These are phyloP conservation scores for Trematosphaeria pertusa DNA, from an alignment of 2,329 filamentous ascomycete species.

Conservation along the genomic window DNA sequence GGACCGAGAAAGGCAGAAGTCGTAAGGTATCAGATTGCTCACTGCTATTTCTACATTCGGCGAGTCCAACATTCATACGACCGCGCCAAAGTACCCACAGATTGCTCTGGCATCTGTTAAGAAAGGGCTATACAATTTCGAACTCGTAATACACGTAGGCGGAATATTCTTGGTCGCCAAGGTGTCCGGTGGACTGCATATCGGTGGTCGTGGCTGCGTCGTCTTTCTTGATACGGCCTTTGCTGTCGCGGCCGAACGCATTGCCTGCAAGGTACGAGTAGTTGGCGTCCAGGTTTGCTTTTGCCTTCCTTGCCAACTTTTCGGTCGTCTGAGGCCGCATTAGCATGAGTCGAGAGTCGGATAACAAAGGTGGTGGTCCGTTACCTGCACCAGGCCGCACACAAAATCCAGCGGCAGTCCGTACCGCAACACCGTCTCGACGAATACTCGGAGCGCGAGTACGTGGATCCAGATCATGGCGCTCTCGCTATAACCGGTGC, in stretches of 20 bases:
- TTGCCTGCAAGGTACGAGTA: conserved; percentile 96
- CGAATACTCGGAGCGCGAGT: conserved; percentile 88
- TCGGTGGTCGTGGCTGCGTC: conserved; percentile 80
- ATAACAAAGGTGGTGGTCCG: not conserved
- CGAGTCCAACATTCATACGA: too few relatives aligned
- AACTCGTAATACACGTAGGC: conserved; percentile 98
- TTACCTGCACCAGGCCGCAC: conserved; percentile 80
- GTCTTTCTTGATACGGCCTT: conserved; percentile 88
- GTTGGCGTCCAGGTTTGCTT: conserved; percentile 71
- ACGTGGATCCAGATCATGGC: conserved; percentile 98
- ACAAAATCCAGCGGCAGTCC: conserved; percentile 91
- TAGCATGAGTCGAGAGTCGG: conserved; percentile 4
- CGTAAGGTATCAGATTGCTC: too few relatives aligned
- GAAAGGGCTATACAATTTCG: conserved; percentile 70
- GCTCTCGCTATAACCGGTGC: conserved; percentile 94
- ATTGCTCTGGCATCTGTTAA: too few relatives aligned
- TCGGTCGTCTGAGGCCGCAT: conserved; percentile 72
- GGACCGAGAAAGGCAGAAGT: too few relatives aligned
- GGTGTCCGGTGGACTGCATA: conserved; percentile 76
- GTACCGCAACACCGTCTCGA: conserved; percentile 97
- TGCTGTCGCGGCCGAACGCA: conserved; percentile 91
- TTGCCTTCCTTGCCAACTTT: conserved; percentile 81
- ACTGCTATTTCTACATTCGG: too few relatives aligned
- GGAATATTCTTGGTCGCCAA: conserved; percentile 84
- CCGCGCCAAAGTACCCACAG: too few relatives aligned